These are phyloP conservation scores for Cardamine chenopodiifolia DNA, from an alignment of 345 rosid species.

Conservation along the genomic window DNA sequence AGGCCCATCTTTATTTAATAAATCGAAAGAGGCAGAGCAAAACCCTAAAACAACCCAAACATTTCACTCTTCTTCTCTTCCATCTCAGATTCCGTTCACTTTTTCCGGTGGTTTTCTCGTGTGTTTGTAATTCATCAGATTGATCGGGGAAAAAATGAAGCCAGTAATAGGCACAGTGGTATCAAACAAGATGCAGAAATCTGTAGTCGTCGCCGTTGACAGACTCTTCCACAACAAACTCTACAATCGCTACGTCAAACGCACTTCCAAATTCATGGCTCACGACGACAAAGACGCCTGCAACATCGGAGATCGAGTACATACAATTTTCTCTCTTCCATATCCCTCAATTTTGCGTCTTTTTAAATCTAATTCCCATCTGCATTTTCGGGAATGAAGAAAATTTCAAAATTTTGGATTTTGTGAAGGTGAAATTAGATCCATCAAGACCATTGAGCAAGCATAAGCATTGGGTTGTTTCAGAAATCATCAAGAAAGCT, in stretches of 20 bases:
- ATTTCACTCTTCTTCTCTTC: background rate
- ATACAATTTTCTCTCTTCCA: constrained; percentile 2
- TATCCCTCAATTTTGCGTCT: background rate
- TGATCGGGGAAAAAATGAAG: constrained; percentile 30
- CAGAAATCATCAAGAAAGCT: constrained; percentile 89
- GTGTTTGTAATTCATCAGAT: background rate
- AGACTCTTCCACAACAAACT: constrained; percentile 80
- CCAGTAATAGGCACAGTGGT: constrained; percentile 47
- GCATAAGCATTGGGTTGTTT: constrained; percentile 84
- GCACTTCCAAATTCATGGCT: constrained; percentile 97
- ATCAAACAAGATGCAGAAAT: constrained; percentile 53
- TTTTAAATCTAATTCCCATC: background rate
- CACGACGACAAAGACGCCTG: constrained; percentile 77
- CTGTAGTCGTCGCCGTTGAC: constrained; percentile 86
- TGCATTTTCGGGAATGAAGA: background rate
- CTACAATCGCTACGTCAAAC: constrained; percentile 80
- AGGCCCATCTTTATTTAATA: constrained; percentile 3
- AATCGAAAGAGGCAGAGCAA: background rate
- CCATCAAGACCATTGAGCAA: constrained; percentile 97
- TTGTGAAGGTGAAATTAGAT: constrained; percentile 69
- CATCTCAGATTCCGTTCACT: background rate
- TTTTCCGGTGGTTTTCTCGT: background rate
- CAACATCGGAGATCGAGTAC: constrained; percentile 84
- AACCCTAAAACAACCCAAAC: constrained; percentile 1
- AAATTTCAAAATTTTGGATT: background rate